phyloP scores from a whole-genome alignment of 2,329 filamentous ascomycete species.

The Beauveria varroae region DNA sequence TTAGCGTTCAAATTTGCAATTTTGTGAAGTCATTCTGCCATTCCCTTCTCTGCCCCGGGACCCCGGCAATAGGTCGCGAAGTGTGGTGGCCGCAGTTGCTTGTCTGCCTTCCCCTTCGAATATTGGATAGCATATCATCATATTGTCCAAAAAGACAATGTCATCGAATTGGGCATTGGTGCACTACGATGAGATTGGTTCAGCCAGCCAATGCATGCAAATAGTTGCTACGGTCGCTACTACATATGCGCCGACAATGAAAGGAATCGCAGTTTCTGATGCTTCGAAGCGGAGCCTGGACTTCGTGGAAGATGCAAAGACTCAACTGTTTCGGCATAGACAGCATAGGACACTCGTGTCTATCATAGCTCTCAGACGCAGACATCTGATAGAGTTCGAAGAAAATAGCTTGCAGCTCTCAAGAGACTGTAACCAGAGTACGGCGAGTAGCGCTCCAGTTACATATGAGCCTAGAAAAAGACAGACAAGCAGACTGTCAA shows the following conservation, averaged over 20 bases:
- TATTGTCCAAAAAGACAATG: not conserved
- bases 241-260: not conserved
- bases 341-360: constrained; percentile 27
- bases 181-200: not conserved
- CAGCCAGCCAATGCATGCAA: not conserved
- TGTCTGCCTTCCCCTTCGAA: not conserved
- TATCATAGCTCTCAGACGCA: constrained; percentile 40
- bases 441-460: constrained; percentile 53
- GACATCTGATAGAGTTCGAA: constrained; percentile 36
- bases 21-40: not conserved
- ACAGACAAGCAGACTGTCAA: constrained; percentile 25
- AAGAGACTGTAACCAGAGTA: constrained; percentile 45
- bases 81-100: not conserved
- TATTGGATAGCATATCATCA: not conserved
- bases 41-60: not conserved
- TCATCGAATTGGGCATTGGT: not conserved
- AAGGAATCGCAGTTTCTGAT: not conserved
- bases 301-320: constrained; percentile 4
- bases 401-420: constrained; percentile 30
- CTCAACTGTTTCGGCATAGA: constrained; percentile 20
- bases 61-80: not conserved
- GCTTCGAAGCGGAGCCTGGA: not conserved
- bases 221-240: not conserved
- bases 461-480: constrained; percentile 54
- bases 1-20: not conserved